A percentile compares a stretch with the other conserved stretches of the same genome.
phyloP scores from a whole-genome alignment of 2,329 filamentous ascomycete species.

The Penicillium sp. region DNA sequence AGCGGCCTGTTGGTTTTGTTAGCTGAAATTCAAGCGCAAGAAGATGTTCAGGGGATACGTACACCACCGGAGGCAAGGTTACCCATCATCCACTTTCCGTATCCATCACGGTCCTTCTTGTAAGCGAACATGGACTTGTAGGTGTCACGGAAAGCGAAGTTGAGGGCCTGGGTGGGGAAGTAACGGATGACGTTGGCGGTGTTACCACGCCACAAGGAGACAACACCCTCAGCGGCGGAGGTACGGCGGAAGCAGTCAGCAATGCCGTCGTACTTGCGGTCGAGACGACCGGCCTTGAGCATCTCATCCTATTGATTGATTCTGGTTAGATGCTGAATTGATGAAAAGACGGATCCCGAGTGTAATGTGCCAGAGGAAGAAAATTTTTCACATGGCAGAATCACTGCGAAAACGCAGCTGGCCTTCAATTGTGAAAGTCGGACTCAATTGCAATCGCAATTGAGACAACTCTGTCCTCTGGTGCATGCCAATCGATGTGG shows the following conservation, averaged over 20 bases:
- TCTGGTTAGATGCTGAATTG: conserved; percentile 12
- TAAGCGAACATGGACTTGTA: conserved; percentile 99
- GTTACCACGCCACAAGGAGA: conserved; percentile 98
- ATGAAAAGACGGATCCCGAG: not conserved
- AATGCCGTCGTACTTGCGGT: conserved; percentile 95
- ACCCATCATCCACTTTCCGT: conserved; percentile 98
- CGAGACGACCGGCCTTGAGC: conserved; percentile 97
- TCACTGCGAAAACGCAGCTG: not conserved
- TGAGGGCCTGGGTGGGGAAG: conserved; percentile 99
- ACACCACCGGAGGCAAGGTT: conserved; percentile 99
- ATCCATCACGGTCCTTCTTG: conserved; percentile 99
- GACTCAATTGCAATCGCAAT: not conserved
- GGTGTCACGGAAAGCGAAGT: conserved; percentile 99
- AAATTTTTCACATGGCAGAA: conserved; percentile 15
- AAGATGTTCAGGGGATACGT: conserved; percentile 50
- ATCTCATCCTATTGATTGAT: conserved; percentile 87
- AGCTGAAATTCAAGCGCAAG: not conserved
- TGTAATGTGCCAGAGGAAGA: conserved; percentile 10
- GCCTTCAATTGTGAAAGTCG: not conserved
- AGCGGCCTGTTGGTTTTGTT: conserved; percentile 61
- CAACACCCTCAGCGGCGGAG: conserved; percentile 83
- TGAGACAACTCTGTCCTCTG: not conserved
- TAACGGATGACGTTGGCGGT: conserved; percentile 99
- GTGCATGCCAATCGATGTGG: conserved; percentile 1
- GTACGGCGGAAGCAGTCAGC: conserved; percentile 93